A percentile compares a stretch with the other conserved stretches of the same genome.
Conservation (phyloP, 805 yeast genomes). For the Tetrapisispora pingtungensis region DNA sequence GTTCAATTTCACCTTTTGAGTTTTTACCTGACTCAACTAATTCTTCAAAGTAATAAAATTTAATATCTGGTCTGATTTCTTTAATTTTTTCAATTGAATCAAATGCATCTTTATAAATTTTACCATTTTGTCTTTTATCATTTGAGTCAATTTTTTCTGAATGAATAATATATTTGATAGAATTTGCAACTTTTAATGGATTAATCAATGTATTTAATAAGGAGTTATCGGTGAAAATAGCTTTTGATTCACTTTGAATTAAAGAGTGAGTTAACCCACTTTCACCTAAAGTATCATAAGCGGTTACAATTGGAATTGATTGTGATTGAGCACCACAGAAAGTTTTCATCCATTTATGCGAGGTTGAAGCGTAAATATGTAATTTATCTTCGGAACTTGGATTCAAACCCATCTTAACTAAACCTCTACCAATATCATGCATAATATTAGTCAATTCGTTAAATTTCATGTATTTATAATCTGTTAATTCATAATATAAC, state of each 20-base stretch:
- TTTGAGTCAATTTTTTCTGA: slow-evolving; percentile 47
- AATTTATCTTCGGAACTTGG: slow-evolving; percentile 53
- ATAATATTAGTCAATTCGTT: slow-evolving; percentile 43
- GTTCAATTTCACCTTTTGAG: slow-evolving; percentile 34
- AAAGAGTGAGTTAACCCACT: slow-evolving; percentile 79
- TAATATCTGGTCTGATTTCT: slow-evolving; percentile 66
- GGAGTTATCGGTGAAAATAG: slow-evolving; percentile 74
- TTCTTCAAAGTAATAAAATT: slow-evolving; percentile 56
- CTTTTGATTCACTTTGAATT: slow-evolving; percentile 68
- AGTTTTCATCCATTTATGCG: slow-evolving; percentile 83
- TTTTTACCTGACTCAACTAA: slow-evolving; percentile 51
- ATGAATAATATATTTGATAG: slow-evolving; percentile 63
- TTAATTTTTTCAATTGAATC: slow-evolving; percentile 49
- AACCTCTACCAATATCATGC: slow-evolving; percentile 60
- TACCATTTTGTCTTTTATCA: slow-evolving; percentile 59
- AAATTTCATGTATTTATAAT: slow-evolving; percentile 58
- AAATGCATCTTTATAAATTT: slow-evolving; percentile 45
- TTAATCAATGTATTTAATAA: slow-evolving; percentile 55
- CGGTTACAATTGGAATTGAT: slow-evolving; percentile 81
- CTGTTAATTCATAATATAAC: slow-evolving; percentile 71
- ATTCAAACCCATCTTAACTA: slow-evolving; percentile 58
- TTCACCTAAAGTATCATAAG: slow-evolving; percentile 92
- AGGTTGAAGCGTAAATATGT: slow-evolving; percentile 83
- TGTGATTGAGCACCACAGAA: slow-evolving; percentile 73
- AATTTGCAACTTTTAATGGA: slow-evolving; percentile 56